phyloP scores from a whole-genome alignment of 1,284 basidiomycete species.

The Apiotrichum veenhuisii region DNA sequence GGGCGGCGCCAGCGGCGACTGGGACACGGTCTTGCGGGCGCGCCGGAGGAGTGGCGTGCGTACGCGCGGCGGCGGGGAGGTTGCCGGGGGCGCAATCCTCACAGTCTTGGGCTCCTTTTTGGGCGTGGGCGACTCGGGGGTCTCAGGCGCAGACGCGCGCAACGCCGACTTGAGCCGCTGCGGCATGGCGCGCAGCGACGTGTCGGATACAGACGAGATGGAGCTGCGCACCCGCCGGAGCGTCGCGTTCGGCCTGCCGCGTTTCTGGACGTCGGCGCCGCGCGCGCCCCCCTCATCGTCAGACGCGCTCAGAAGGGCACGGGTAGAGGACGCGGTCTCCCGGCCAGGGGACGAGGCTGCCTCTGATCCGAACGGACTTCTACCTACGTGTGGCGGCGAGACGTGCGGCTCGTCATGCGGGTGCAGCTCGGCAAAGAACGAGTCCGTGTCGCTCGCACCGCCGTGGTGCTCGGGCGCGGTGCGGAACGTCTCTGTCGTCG shows the following conservation, averaged over 20 bases:
- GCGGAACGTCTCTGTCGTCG: background rate
- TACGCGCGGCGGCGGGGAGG: background rate
- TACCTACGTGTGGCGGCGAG: background rate
- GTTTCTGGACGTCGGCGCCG: background rate
- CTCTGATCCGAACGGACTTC: background rate
- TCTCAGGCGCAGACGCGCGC: background rate
- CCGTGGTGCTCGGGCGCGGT: background rate
- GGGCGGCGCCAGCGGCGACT: too few species aligned
- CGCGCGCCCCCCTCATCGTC: background rate
- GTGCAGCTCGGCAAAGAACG: background rate
- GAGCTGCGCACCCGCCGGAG: background rate
- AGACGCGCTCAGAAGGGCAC: background rate
- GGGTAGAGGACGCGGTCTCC: background rate
- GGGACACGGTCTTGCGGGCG: too few species aligned
- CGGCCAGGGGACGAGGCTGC: background rate
- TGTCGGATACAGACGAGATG: background rate
- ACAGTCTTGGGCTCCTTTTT: background rate
- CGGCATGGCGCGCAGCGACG: background rate
- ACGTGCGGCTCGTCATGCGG: too few species aligned
- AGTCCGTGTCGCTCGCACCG: background rate
- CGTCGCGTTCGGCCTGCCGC: background rate
- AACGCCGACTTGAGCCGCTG: conserved; percentile 14
- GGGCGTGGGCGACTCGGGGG: too few species aligned
- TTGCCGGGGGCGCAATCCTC: too few species aligned
- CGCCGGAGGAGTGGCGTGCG: too few species aligned